A percentile compares a stretch with the other conserved stretches of the same genome.
phyloP scores from a whole-genome alignment of 129 eudicot genomes.

The Artemisia tridentata region DNA sequence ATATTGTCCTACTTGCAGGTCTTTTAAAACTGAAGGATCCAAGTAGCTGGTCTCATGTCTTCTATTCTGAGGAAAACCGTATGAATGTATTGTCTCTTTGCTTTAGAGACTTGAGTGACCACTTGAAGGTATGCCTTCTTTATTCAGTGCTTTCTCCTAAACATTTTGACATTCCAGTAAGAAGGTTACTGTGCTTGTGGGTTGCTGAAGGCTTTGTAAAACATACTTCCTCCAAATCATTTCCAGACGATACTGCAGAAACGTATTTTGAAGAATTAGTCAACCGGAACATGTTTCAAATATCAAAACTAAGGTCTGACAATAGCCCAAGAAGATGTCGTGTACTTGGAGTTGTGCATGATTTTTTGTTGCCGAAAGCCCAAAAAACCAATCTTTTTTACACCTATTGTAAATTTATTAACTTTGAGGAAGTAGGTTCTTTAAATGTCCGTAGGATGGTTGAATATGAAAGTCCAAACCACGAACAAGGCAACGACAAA shows the following conservation, averaged over 20 bases:
- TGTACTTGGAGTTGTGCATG: slow-evolving; percentile 44
- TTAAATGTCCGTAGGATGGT: slow-evolving; percentile 39
- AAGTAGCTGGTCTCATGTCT: slow-evolving; percentile 10
- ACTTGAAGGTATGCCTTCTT: slow-evolving; percentile 31
- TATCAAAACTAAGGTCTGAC: slow-evolving; percentile 49
- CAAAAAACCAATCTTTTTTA: slow-evolving; percentile 39
- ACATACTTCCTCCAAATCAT: neutral
- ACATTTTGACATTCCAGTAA: slow-evolving; percentile 33
- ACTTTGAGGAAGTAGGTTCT: neutral
- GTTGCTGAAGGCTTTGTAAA: slow-evolving; percentile 50
- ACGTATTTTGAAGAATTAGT: slow-evolving; percentile 38
- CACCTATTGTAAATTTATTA: slow-evolving; percentile 23
- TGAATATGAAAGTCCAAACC: slow-evolving; percentile 28
- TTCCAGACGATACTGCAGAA: slow-evolving; percentile 30
- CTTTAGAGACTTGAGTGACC: neutral
- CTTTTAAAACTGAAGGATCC: slow-evolving; percentile 16
- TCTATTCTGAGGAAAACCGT: too few relatives aligned
- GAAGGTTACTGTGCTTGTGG: slow-evolving; percentile 36
- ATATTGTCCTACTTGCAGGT: slow-evolving; percentile 35
- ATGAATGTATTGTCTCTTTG: too few relatives aligned
- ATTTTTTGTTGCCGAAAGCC: slow-evolving; percentile 41
- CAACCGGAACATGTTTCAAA: slow-evolving; percentile 38
- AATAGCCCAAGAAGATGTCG: slow-evolving; percentile 44
- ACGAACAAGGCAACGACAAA: slow-evolving; percentile 4
- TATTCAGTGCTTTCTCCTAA: slow-evolving; percentile 34